Conservation (phyloP, 2,329 filamentous ascomycete species). For the Colletotrichum cuscutae region DNA sequence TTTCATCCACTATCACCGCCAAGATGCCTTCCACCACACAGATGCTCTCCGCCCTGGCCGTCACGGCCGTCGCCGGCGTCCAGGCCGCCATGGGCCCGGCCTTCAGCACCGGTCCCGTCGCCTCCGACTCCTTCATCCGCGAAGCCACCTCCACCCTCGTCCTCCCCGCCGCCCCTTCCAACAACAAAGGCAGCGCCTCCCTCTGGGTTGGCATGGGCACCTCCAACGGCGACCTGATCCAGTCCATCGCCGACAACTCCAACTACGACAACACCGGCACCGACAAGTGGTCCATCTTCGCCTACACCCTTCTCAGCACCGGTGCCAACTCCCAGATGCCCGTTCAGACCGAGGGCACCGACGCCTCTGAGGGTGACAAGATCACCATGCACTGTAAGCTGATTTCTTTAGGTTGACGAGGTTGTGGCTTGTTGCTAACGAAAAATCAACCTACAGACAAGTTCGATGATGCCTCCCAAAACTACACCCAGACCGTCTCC, state of each 20-base stretch:
- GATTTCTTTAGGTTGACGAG: fast-evolving
- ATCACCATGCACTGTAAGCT: slow-evolving; percentile 32
- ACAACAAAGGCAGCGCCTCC: slow-evolving; percentile 49
- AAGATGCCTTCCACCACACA: slow-evolving; percentile 28
- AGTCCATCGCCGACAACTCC: slow-evolving; percentile 55
- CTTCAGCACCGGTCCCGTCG: slow-evolving; percentile 56
- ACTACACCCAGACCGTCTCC: slow-evolving; percentile 32
- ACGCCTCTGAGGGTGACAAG: slow-evolving; percentile 21
- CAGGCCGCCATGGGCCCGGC: slow-evolving; percentile 47
- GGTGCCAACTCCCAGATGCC: slow-evolving; percentile 33
- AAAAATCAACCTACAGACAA: not conserved
- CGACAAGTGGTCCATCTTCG: slow-evolving; percentile 52
- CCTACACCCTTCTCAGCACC: slow-evolving; percentile 52
- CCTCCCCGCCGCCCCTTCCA: slow-evolving; percentile 50
- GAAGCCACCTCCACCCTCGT: slow-evolving; percentile 55
- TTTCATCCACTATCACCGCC: too few relatives aligned
- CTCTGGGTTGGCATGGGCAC: slow-evolving; percentile 62
- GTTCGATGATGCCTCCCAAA: slow-evolving; percentile 24
- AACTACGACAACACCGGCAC: slow-evolving; percentile 43
- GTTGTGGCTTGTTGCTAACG: not conserved
- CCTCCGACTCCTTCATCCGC: slow-evolving; percentile 52
- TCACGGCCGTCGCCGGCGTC: slow-evolving; percentile 21
- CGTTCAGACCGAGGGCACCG: slow-evolving; percentile 23
- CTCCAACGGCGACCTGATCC: slow-evolving; percentile 56
- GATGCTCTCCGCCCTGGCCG: slow-evolving; percentile 22